Base-by-base conservation (phyloP, 202 grass and related monocot species). In the Elaeis oleifera region DNA sequence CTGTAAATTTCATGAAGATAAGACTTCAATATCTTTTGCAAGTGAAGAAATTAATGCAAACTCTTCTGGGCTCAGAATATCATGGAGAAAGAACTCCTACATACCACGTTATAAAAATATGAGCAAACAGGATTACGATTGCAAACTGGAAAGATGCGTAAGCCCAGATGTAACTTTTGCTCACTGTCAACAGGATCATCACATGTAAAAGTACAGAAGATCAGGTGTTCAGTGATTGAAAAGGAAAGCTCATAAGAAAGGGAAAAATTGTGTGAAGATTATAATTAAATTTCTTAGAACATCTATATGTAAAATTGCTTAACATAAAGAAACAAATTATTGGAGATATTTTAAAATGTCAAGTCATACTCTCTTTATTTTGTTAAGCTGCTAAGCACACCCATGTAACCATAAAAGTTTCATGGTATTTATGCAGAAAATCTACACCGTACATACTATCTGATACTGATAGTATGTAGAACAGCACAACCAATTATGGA, bases 131-230 rank as follows among this genome's bases (percentile, higher is more conserved):
- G 68, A 97, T 92, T 59, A 97, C 94, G 9, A 92, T 74, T 58
- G 85, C 94, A 89, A 97, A 97, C 49, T 97, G 94, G 71, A 97
- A 97, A 5, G 94, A 81, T 19, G 94, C 94, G 73, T 91, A 97
- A 22, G 94, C 88, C 94, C 94, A 97, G 21, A 89, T 73, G 80
- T 92, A 99, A 67, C 72, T 84, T 55, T 79, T 92, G 22, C 68
- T 86, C 66, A 99, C 94, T 99, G 84, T 59, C 71, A 65, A 6
- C 66, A 20, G 5, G 71, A 74, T 32, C 1, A 71, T 52, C 8
- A 28, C 58, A 50, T 20, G 2, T 5, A 39, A 55, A 65, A 29
- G 4, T 44, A 22, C 49, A 19, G 7, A 54, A 29, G 23, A 50
- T 1, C 18, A 23, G 25, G 22, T 32, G 23, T 61, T 18, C 26